Conservation (phyloP, 2,329 filamentous ascomycete species). For the Colletotrichum spaethianum region DNA sequence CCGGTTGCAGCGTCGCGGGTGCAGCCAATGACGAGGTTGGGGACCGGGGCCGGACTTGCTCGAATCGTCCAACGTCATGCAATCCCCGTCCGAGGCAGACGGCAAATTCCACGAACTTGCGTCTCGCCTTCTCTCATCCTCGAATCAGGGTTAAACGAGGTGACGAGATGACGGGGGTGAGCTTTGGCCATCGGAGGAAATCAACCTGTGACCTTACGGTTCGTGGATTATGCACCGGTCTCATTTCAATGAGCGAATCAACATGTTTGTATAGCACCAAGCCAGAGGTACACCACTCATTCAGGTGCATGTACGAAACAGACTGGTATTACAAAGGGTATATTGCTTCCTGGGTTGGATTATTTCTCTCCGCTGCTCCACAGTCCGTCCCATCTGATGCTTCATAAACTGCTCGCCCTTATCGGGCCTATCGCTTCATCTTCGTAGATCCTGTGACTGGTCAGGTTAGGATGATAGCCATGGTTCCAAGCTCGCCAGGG, state of each 20-base stretch:
- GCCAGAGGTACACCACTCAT: neutral
- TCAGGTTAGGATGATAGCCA: neutral
- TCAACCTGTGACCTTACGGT: neutral
- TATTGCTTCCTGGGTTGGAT: slow-evolving; percentile 29
- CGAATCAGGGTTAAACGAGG: neutral
- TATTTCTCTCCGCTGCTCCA: slow-evolving; percentile 22
- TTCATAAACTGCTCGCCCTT: slow-evolving; percentile 22
- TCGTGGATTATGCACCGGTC: neutral
- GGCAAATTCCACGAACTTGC: slow-evolving; percentile 8
- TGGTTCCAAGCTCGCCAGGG: neutral
- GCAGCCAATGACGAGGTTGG: slow-evolving; percentile 22
- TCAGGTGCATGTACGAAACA: neutral
- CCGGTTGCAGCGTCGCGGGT: slow-evolving; percentile 29
- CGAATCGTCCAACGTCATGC: slow-evolving; percentile 34
- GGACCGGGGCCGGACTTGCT: slow-evolving; percentile 15
- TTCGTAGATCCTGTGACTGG: slow-evolving; percentile 6
- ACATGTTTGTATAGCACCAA: too few species aligned
- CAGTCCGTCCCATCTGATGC: slow-evolving; percentile 23
- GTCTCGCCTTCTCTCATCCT: neutral
- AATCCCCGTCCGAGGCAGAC: slow-evolving; percentile 20
- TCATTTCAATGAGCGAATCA: too few species aligned
- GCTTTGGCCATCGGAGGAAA: neutral
- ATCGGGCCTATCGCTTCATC: neutral
- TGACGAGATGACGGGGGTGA: neutral
- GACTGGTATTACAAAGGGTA: slow-evolving; percentile 40